These are phyloP conservation scores for Tanacetum coccineum DNA, from an alignment of 129 eudicot genomes.

Conservation along the genomic window DNA sequence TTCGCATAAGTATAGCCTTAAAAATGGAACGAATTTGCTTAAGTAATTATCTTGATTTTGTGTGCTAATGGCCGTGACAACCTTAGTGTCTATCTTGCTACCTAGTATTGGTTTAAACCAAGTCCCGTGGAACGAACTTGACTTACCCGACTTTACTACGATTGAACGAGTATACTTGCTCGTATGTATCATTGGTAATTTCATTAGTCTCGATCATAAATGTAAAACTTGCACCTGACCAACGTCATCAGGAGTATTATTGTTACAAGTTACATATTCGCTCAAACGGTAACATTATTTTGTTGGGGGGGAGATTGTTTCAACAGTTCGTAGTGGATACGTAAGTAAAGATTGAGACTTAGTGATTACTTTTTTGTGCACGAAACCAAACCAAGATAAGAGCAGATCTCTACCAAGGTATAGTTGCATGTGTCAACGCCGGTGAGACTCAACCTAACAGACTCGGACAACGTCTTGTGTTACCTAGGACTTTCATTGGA, in stretches of 20 bases:
- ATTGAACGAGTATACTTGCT: no score
- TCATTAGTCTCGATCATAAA: no score
- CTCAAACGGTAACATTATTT: not conserved
- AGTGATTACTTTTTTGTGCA: not conserved
- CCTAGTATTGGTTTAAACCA: no score
- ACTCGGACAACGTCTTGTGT: slow-evolving; percentile 20
- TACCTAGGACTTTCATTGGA: slow-evolving; percentile 32
- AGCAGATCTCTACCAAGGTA: slow-evolving; percentile 14
- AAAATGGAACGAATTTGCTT: no score
- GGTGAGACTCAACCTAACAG: slow-evolving; percentile 2
- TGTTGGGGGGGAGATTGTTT: slow-evolving; percentile 19
- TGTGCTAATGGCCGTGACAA: no score
- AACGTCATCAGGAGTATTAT: slow-evolving; percentile 3
- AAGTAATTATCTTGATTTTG: no score
- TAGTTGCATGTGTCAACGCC: slow-evolving; percentile 7
- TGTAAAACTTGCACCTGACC: no score
- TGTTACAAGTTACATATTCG: not conserved
- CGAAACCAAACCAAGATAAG: slow-evolving; percentile 1
- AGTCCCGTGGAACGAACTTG: no score
- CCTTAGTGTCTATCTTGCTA: no score
- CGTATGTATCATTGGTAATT: no score
- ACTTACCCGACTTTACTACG: no score
- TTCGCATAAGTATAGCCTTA: no score
- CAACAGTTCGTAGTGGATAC: slow-evolving; percentile 22
- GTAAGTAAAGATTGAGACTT: slow-evolving; percentile 24